These are phyloP conservation scores for Hyphopichia buzzinii DNA, from an alignment of 1,139 yeast genomes.

Conservation along the genomic window DNA sequence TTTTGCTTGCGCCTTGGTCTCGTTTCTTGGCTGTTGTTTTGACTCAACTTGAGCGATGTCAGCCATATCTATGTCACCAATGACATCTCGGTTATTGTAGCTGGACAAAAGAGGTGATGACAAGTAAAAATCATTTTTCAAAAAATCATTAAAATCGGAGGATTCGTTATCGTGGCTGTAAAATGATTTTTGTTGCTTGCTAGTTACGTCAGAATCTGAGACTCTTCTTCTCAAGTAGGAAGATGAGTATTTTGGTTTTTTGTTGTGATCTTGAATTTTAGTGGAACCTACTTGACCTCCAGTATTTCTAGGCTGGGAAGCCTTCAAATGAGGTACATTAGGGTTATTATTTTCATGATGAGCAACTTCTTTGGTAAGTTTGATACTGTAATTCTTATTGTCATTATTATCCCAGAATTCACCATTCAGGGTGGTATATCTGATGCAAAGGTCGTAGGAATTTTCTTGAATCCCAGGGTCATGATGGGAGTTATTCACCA, in stretches of 20 bases:
- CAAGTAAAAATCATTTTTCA: slow-evolving; percentile 35
- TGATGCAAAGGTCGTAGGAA: slow-evolving; percentile 53
- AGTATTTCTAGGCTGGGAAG: slow-evolving; percentile 5
- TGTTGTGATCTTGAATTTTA: slow-evolving; percentile 18
- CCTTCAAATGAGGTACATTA: neutral
- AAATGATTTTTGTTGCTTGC: neutral
- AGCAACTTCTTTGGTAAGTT: slow-evolving; percentile 29
- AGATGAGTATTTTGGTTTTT: slow-evolving; percentile 41
- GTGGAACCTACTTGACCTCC: slow-evolving; percentile 9
- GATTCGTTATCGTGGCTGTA: slow-evolving; percentile 12
- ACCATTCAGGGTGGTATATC: slow-evolving; percentile 45
- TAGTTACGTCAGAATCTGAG: slow-evolving; percentile 25
- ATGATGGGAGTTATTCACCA: neutral
- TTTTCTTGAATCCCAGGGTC: slow-evolving; percentile 16
- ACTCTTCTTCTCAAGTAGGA: slow-evolving; percentile 35
- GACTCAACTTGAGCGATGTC: neutral
- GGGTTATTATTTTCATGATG: neutral
- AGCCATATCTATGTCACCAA: slow-evolving; percentile 1
- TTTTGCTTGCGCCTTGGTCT: neutral
- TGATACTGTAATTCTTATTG: slow-evolving; percentile 55
- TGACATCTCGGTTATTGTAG: slow-evolving; percentile 8
- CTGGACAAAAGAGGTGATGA: slow-evolving; percentile 40
- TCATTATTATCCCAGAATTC: slow-evolving; percentile 82
- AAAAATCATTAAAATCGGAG: slow-evolving; percentile 26
- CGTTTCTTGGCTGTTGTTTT: neutral